Conservation (phyloP, 306 rosid genomes). For the Inga laurina region DNA sequence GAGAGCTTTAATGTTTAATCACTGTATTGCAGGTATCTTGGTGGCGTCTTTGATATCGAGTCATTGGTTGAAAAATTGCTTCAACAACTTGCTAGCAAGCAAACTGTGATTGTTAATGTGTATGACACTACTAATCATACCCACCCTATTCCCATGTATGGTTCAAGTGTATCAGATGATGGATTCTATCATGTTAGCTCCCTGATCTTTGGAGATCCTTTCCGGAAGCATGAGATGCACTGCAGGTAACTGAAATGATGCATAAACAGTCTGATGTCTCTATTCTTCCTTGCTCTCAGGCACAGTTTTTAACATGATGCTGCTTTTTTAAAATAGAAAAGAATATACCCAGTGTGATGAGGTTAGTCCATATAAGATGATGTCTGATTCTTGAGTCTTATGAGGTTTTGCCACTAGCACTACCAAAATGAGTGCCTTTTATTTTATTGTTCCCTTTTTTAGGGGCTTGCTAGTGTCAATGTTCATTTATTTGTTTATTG, state of each 20-base stretch:
- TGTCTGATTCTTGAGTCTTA: background rate
- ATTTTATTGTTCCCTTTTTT: background rate
- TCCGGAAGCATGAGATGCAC: conserved; percentile 94
- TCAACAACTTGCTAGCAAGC: conserved; percentile 98
- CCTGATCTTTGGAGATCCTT: conserved; percentile 94
- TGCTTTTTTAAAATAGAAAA: background rate
- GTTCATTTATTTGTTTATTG: background rate
- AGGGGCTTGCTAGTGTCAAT: background rate
- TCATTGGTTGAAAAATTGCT: conserved; percentile 95
- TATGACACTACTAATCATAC: conserved; percentile 84
- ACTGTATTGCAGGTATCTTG: conserved; percentile 79
- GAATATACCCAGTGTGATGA: background rate
- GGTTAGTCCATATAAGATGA: background rate
- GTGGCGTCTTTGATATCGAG: conserved; percentile 92
- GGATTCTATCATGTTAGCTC: conserved; percentile 62
- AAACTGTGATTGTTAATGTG: conserved; percentile 84
- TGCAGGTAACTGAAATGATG: conserved; percentile 66
- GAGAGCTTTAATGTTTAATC: conserved; percentile 13
- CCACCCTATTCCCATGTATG: conserved; percentile 91
- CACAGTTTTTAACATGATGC: background rate
- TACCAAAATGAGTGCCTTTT: conserved; percentile 1
- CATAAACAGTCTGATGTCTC: conserved; percentile 6
- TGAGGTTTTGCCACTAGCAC: conserved; percentile 18
- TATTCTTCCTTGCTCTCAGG: background rate
- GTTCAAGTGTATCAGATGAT: conserved; percentile 70